Evolutionary conservation across 108 stramenopile genomes (phyloP), one percentile per base, ranked within the genome.

Genomic region (Nitzschia palea): DNA sequence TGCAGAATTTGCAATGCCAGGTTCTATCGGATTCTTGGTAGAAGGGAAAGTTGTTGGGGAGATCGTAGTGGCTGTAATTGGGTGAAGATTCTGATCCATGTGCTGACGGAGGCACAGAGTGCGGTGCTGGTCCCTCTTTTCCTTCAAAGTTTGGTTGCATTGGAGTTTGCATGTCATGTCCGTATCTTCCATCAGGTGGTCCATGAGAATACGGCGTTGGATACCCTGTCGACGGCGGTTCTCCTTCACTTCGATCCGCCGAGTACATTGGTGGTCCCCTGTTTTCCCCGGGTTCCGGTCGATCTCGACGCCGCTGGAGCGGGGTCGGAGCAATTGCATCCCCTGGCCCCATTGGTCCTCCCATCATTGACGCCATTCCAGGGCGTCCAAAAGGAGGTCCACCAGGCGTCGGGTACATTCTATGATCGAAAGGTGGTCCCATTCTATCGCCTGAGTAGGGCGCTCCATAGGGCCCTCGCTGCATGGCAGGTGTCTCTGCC

Each of bases 1-100:
- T 62, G 68, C 86, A 86, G 45, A 69, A 83, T 55, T 70, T 67
- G 56, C 86, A 86, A 15, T 69, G 64, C 82, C 82, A 83, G 20
- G 75, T 59, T 64, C 77, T 54, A 26, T 67, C 55, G 0, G 29
- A 30, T 23, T 77, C 85, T 57, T 80, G 71, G 37, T 76, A 74
- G 53, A 70, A 82, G n/a, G 85, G 81, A 63, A 78, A 80, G 48
- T 71, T 59, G 30, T 17, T 29, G 1, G 68, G 68, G 15, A 62
- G 33, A 47, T 76, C 70, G 31, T 52, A 66, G 2, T 52, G 30
- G 8, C 27, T 20, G 22, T 57, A 58, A 1, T 55, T 31, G 30
- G 56, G 56, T 57, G 67, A 32, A 1, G 65, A 33, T 17, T 36
- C 67, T 25, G 22, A n/a, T 1, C 40, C 23, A 43, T 37, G 59